Evolutionary conservation across 805 yeast species (phyloP).

Genomic region (Kodamaea neixiangensis): DNA sequence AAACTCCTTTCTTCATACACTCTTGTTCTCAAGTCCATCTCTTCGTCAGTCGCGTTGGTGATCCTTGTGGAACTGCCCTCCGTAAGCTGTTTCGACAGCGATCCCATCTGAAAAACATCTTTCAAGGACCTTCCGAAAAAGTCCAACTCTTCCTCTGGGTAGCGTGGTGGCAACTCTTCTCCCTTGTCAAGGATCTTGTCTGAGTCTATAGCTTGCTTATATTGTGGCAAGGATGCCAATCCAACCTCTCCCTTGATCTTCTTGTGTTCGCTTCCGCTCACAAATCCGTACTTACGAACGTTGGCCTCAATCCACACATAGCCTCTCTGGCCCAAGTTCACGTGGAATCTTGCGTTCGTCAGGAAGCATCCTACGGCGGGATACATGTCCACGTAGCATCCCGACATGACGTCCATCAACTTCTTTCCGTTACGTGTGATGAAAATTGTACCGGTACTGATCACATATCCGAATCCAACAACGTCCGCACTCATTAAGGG

Average conservation of each 20-base stretch:
- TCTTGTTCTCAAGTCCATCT: slow-evolving; percentile 36
- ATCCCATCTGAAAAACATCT: slow-evolving; percentile 26
- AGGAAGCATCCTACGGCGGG: slow-evolving; percentile 57
- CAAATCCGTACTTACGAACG: slow-evolving; percentile 57
- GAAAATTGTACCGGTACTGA: slow-evolving; percentile 50
- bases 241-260: slow-evolving; percentile 42
- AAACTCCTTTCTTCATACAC: slow-evolving; percentile 24
- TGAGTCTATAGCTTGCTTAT: slow-evolving; percentile 17
- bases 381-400: slow-evolving; percentile 49
- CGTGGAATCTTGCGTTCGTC: slow-evolving; percentile 44
- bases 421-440: slow-evolving; percentile 59
- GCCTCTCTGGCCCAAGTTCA: slow-evolving; percentile 45
- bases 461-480: slow-evolving; percentile 55
- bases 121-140: slow-evolving; percentile 52
- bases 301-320: slow-evolving; percentile 52
- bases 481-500: slow-evolving; percentile 54
- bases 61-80: slow-evolving; percentile 13
- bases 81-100: slow-evolving; percentile 26
- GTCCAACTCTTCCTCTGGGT: slow-evolving; percentile 62
- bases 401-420: slow-evolving; percentile 50
- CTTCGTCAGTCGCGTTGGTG: slow-evolving; percentile 37
- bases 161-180: slow-evolving; percentile 70
- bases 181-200: slow-evolving; percentile 70
- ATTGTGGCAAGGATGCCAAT: slow-evolving; percentile 40
- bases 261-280: slow-evolving; percentile 46